Conservation (phyloP, 352 stramenopile genomes). For the Phytophthora europaea region DNA sequence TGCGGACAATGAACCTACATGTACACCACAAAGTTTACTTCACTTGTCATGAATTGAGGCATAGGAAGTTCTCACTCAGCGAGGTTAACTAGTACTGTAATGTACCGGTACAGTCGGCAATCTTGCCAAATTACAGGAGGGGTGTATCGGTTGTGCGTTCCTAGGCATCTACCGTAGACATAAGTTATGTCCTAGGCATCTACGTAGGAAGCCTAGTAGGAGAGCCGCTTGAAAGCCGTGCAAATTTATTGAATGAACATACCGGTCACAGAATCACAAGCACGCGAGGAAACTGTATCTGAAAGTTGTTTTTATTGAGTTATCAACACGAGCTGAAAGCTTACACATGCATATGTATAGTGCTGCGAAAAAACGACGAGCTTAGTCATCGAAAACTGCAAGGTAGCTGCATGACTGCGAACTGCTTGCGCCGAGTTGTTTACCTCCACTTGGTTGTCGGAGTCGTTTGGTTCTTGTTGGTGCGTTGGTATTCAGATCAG, state of each 20-base stretch:
- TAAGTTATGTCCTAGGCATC: no score
- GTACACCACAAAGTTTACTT: no score
- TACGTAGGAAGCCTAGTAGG: no score
- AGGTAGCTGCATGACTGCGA: background rate
- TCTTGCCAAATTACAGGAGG: no score
- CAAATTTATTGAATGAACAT: background rate
- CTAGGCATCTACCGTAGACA: no score
- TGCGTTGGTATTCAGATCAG: background rate
- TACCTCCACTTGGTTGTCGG: background rate
- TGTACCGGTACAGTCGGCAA: no score
- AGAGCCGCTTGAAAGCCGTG: background rate
- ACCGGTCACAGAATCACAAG: no score
- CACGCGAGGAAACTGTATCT: background rate
- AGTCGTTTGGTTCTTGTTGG: background rate
- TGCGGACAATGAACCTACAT: no score
- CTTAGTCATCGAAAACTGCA: background rate
- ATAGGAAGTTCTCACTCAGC: no score
- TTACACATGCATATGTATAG: background rate
- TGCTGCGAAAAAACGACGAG: background rate
- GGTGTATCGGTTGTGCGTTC: no score
- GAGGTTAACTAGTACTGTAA: no score
- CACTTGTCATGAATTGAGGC: no score
- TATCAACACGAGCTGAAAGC: slow-evolving; percentile 1
- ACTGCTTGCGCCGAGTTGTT: background rate
- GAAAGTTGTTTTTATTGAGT: background rate